These are phyloP conservation scores for Monosporascus sp. DNA, from an alignment of 2,329 filamentous ascomycete species.

Conservation along the genomic window DNA sequence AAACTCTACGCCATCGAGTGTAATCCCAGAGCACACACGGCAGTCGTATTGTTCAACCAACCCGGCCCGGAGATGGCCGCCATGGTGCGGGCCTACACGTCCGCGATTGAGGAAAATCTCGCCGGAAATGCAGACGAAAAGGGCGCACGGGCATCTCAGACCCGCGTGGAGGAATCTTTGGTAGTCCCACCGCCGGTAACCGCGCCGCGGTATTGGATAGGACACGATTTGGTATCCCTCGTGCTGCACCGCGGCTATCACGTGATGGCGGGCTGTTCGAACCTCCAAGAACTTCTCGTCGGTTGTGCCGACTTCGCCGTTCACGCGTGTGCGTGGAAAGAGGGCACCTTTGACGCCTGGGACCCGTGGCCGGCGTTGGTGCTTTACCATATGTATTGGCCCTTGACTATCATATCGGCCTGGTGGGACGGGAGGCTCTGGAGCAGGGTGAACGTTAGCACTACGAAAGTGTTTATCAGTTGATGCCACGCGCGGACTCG, in stretches of 20 bases:
- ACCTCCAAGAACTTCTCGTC: slow-evolving; percentile 12
- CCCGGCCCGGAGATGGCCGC: slow-evolving; percentile 35
- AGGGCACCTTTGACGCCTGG: slow-evolving; percentile 47
- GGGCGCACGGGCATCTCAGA: too few relatives aligned
- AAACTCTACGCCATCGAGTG: slow-evolving; percentile 65
- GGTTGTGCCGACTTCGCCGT: slow-evolving; percentile 24
- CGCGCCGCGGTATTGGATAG: slow-evolving; percentile 56
- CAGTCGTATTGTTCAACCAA: slow-evolving; percentile 54
- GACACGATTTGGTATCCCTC: slow-evolving; percentile 56
- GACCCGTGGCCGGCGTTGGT: slow-evolving; percentile 55
- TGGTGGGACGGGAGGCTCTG: slow-evolving; percentile 46
- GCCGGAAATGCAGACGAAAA: neutral
- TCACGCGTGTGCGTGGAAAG: slow-evolving; percentile 47
- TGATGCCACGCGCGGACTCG: too few relatives aligned
- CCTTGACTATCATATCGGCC: slow-evolving; percentile 42
- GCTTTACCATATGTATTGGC: slow-evolving; percentile 54
- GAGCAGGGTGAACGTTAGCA: slow-evolving; percentile 66
- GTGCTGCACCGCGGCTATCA: slow-evolving; percentile 42
- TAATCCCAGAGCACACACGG: slow-evolving; percentile 66
- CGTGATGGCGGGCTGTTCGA: slow-evolving; percentile 16
- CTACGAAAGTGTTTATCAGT: slow-evolving; percentile 36
- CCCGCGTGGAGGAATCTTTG: neutral
- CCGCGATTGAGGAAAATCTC: slow-evolving; percentile 29
- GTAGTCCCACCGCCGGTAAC: slow-evolving; percentile 19
- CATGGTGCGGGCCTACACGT: slow-evolving; percentile 50